phyloP scores from a whole-genome alignment of 306 rosid species.

The Fragaria nilgerrensis region DNA sequence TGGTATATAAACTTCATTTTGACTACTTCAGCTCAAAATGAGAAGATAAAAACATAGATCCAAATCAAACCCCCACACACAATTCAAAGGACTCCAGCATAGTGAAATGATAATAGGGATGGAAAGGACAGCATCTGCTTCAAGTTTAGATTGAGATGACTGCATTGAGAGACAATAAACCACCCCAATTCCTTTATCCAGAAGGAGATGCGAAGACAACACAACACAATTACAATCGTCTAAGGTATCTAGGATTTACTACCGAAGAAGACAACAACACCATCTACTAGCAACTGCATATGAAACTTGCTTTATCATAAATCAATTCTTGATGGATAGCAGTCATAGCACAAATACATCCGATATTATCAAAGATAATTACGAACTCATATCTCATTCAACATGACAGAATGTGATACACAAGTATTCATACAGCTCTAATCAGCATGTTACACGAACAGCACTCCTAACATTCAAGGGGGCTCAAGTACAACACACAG shows the following conservation, averaged over 20 bases:
- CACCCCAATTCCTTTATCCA: neutral
- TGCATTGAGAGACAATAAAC: neutral
- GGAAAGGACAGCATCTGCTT: conserved; percentile 29
- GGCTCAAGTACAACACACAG: conserved; percentile 16
- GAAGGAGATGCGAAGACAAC: conserved; percentile 8
- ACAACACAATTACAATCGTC: conserved; percentile 5
- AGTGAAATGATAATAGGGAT: conserved; percentile 19
- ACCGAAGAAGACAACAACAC: neutral
- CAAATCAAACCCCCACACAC: neutral
- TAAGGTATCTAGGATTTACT: neutral
- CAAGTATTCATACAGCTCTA: conserved; percentile 10
- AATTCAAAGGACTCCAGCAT: neutral
- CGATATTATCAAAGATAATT: neutral
- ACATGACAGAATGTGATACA: conserved; percentile 15
- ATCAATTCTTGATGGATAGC: neutral
- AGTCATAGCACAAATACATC: neutral
- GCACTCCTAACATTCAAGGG: neutral
- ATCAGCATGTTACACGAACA: neutral
- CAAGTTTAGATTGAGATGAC: neutral
- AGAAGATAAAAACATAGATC: conserved; percentile 9
- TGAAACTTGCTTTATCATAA: neutral
- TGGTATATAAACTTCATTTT: conserved; percentile 1
- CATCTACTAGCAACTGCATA: neutral
- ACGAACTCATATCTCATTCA: conserved; percentile 10
- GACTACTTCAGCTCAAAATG: conserved; percentile 22